phyloP scores from a whole-genome alignment of 805 yeast genomes.

The Pichia nakasei region DNA sequence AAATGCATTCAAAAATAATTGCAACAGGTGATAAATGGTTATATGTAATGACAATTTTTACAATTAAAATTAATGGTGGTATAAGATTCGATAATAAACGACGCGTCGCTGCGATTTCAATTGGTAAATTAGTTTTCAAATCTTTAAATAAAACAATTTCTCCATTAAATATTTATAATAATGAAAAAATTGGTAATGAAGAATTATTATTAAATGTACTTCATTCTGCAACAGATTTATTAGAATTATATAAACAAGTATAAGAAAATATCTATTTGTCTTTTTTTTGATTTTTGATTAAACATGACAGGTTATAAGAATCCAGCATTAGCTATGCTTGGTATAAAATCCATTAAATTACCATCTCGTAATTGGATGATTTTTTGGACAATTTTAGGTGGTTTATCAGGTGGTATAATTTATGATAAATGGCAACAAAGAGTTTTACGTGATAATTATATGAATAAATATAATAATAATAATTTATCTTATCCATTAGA shows the following conservation, averaged over 20 bases:
- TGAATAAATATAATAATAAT: conserved; percentile 20
- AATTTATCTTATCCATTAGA: conserved; percentile 29
- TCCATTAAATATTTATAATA: background rate
- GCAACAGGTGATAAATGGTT: conserved; percentile 91
- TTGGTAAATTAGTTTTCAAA: conserved; percentile 79
- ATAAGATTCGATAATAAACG: background rate
- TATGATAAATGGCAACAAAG: conserved; percentile 75
- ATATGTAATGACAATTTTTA: conserved; percentile 58
- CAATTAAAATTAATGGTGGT: conserved; percentile 21
- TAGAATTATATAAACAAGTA: background rate
- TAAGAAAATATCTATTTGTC: background rate
- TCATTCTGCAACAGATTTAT: background rate
- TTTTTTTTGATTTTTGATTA: background rate
- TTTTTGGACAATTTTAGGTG: conserved; percentile 65
- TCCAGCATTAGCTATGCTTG: conserved; percentile 81
- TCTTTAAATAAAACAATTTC: conserved; percentile 55
- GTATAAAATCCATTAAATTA: conserved; percentile 63
- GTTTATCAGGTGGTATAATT: conserved; percentile 62
- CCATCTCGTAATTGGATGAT: conserved; percentile 94
- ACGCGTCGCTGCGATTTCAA: conserved; percentile 40
- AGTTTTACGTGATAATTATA: conserved; percentile 51
- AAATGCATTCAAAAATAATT: conserved; percentile 47
- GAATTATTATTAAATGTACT: background rate
- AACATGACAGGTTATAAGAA: conserved; percentile 34
- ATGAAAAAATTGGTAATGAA: background rate